Evolutionary conservation across 192 early-diverging fungal genomes (phyloP).

Genomic region (Coemansia sp.): DNA sequence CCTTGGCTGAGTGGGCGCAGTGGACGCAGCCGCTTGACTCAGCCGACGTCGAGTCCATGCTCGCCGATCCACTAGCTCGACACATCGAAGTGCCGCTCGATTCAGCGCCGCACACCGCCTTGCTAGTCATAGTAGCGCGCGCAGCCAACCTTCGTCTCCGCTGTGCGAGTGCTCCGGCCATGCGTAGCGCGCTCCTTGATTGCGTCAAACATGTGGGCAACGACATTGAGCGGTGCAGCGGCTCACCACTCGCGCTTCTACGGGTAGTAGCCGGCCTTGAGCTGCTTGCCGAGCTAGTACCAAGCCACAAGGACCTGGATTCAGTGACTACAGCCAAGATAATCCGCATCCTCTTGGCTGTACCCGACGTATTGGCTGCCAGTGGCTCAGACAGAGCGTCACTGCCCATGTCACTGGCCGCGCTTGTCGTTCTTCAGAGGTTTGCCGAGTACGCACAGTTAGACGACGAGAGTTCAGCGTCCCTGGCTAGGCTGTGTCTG

Average conservation of each 20-base stretch:
- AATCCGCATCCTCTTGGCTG: constrained; percentile 2
- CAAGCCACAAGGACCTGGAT: constrained; percentile 4
- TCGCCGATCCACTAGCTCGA: constrained; percentile 24
- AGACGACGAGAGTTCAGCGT: constrained; percentile 15
- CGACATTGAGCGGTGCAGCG: background rate
- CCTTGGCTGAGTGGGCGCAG: constrained; percentile 26
- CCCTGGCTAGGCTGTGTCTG: constrained; percentile 23
- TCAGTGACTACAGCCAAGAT: constrained; percentile 17
- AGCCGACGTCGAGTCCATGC: constrained; percentile 22
- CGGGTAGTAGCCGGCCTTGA: constrained; percentile 24
- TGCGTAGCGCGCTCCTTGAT: constrained; percentile 37
- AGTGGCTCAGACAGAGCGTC: background rate
- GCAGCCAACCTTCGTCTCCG: constrained; percentile 21
- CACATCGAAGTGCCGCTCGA: background rate
- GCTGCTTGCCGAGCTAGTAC: constrained; percentile 43
- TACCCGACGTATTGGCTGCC: constrained; percentile 5
- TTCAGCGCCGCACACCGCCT: background rate
- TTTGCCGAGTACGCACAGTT: constrained; percentile 19
- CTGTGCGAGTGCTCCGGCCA: constrained; percentile 29
- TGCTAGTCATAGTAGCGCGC: constrained; percentile 14
- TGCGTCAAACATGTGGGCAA: constrained; percentile 1
- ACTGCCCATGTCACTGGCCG: constrained; percentile 15
- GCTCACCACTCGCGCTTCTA: background rate
- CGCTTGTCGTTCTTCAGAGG: constrained; percentile 16
- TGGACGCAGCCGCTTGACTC: constrained; percentile 26